Percentiles rank a stretch among this genome's conserved stretches.
Conservation (phyloP, 306 rosid genomes). For the Pyrus betulifolia region DNA sequence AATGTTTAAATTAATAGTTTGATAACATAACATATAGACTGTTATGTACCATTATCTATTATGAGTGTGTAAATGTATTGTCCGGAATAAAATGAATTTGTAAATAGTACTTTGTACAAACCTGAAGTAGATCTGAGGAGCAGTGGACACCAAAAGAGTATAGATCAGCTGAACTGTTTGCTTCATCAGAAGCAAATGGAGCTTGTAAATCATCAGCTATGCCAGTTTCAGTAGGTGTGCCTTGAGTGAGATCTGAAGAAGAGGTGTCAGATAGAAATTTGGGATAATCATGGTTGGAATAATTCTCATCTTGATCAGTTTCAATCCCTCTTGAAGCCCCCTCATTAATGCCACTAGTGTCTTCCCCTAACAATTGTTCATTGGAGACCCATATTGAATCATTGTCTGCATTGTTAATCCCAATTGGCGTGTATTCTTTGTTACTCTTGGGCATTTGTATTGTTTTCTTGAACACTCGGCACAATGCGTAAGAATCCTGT, state of each 20-base stretch:
- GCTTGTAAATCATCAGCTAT: constrained; percentile 60
- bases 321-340: constrained; percentile 38
- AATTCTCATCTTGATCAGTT: constrained; percentile 30
- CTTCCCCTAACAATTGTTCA: constrained; percentile 32
- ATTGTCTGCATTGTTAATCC: constrained; percentile 6
- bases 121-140: constrained; percentile 60
- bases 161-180: constrained; percentile 52
- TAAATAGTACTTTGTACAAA: constrained; percentile 9
- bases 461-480: constrained; percentile 84
- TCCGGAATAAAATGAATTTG: background rate
- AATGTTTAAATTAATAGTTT: background rate
- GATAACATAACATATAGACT: background rate
- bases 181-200: constrained; percentile 77
- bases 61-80: background rate
- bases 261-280: constrained; percentile 63
- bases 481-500: constrained; percentile 87
- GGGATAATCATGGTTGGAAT: constrained; percentile 25
- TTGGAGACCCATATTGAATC: constrained; percentile 27
- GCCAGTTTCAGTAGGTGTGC: constrained; percentile 54
- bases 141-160: constrained; percentile 39
- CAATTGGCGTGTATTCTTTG: constrained; percentile 26
- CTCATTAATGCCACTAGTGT: constrained; percentile 31
- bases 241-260: constrained; percentile 93
- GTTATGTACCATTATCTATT: background rate
- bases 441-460: constrained; percentile 39